Conservation (phyloP, 1,284 basidiomycete genomes). For the Ustilago shanxiensis region DNA sequence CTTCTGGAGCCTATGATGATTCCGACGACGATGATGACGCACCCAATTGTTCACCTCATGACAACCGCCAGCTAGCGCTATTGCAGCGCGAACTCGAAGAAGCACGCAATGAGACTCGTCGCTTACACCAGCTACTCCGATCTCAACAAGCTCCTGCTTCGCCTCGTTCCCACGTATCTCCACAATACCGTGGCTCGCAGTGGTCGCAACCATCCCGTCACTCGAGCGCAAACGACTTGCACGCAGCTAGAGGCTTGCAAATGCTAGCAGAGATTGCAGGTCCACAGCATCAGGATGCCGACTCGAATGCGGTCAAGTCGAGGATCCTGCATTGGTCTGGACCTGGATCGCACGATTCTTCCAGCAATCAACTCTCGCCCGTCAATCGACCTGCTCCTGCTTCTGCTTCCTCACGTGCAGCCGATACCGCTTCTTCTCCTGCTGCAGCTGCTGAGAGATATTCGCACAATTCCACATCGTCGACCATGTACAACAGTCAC, state of each 20-base stretch:
- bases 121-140: slow-evolving; percentile 31
- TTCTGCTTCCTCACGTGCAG: not conserved
- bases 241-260: slow-evolving; percentile 44
- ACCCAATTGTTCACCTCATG: not conserved
- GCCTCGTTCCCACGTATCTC: not conserved
- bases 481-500: slow-evolving; percentile 11
- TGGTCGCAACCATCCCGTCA: slow-evolving; percentile 6
- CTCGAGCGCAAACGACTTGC: slow-evolving; percentile 26
- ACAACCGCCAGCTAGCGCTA: slow-evolving; percentile 9
- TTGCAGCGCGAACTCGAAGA: slow-evolving; percentile 24
- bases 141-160: slow-evolving; percentile 12
- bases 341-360: slow-evolving; percentile 20
- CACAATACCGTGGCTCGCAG: not conserved
- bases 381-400: not conserved
- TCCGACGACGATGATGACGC: slow-evolving; percentile 30
- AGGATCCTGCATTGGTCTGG: slow-evolving; percentile 37
- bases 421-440: not conserved
- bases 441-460: slow-evolving; percentile 6
- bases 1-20: slow-evolving; percentile 3
- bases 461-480: not conserved
- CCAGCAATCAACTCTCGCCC: slow-evolving; percentile 18
- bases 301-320: slow-evolving; percentile 32
- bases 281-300: slow-evolving; percentile 41
- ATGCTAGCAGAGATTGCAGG: slow-evolving; percentile 52
- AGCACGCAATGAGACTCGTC: slow-evolving; percentile 27